A percentile compares a stretch with the other conserved stretches of the same genome.
phyloP scores from a whole-genome alignment of 2,329 filamentous ascomycete species.

The Paecilomyces variotii region DNA sequence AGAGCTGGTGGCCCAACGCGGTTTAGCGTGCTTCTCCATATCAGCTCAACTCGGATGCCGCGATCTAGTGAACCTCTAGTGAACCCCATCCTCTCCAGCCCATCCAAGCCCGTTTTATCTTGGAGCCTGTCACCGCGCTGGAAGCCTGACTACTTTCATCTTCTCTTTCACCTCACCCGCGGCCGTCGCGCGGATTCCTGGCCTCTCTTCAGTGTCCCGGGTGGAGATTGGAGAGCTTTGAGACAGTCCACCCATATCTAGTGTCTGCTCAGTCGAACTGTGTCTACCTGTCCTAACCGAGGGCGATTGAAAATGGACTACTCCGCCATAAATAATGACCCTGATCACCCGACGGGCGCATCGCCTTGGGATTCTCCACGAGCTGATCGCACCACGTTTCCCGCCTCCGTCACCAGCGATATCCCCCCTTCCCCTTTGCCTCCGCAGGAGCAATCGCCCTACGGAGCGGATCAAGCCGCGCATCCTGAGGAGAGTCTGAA shows the following conservation, averaged over 20 bases:
- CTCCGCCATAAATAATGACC: slow-evolving; percentile 49
- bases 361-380: slow-evolving; percentile 59
- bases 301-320: slow-evolving; percentile 52
- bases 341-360: slow-evolving; percentile 48
- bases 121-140: neutral
- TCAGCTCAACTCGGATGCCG: neutral
- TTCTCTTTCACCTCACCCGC: neutral
- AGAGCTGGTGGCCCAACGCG: neutral
- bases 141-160: neutral
- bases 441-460: slow-evolving; percentile 27
- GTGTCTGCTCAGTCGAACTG: neutral
- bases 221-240: neutral
- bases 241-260: neutral
- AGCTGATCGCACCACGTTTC: slow-evolving; percentile 38
- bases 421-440: slow-evolving; percentile 35
- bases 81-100: neutral
- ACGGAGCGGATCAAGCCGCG: slow-evolving; percentile 15
- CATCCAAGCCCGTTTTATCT: neutral
- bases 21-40: neutral
- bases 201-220: neutral
- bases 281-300: neutral
- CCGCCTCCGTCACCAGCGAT: slow-evolving; percentile 26
- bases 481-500: slow-evolving; percentile 10
- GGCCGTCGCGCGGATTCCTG: neutral
- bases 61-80: neutral